Conservation (phyloP, 2,329 filamentous ascomycete species). For the Aspergillus ochraceus region DNA sequence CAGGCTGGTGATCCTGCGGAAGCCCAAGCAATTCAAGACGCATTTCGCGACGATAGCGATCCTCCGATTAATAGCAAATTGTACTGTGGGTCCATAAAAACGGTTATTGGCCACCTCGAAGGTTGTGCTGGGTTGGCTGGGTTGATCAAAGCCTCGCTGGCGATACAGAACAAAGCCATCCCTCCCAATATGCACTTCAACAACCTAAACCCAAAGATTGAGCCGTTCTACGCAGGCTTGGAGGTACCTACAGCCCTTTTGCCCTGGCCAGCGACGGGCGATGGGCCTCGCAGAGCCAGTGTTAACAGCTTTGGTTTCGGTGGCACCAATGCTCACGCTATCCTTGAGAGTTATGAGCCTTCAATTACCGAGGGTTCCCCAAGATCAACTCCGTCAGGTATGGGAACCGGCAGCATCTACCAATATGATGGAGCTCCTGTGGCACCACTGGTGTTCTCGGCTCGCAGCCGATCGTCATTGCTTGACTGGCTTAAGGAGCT, state of each 20-base stretch:
- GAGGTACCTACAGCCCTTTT: constrained; percentile 16
- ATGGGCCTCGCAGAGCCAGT: constrained; percentile 32
- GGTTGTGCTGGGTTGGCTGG: constrained; percentile 23
- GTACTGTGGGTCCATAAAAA: constrained; percentile 22
- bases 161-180: constrained; percentile 35
- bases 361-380: neutral
- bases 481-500: neutral
- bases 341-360: constrained; percentile 34
- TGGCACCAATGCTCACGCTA: constrained; percentile 32
- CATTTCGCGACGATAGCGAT: constrained; percentile 12
- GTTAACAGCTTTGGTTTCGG: constrained; percentile 46
- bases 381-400: too few species aligned
- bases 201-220: constrained; percentile 20
- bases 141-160: constrained; percentile 33
- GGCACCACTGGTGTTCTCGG: neutral
- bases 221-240: constrained; percentile 16
- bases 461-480: neutral
- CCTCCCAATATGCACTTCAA: constrained; percentile 24
- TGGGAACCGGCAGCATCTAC: too few species aligned
- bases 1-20: constrained; percentile 32
- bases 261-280: constrained; percentile 17
- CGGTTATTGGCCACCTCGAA: constrained; percentile 28
- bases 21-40: constrained; percentile 22
- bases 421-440: neutral
- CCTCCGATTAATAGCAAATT: neutral